phyloP scores from a whole-genome alignment of 148 eudicot species.

The Nepenthes mirabilis region DNA sequence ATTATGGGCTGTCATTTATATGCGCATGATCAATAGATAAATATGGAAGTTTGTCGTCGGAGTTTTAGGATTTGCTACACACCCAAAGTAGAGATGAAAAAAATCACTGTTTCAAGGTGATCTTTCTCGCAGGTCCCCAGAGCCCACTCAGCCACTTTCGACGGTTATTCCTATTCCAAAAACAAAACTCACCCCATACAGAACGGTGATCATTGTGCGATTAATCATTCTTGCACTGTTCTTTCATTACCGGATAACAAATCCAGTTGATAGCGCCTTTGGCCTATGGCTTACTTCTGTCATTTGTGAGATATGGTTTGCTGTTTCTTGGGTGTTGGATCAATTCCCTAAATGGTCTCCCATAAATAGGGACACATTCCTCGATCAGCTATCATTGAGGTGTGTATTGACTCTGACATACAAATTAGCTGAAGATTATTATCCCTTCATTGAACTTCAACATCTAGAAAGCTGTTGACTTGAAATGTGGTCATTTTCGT shows the following conservation, averaged over 20 bases:
- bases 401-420: slow-evolving; percentile 6
- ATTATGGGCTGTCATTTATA: no score
- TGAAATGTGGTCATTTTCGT: neutral
- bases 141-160: slow-evolving; percentile 56
- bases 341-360: slow-evolving; percentile 99
- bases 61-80: neutral
- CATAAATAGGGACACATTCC: slow-evolving; percentile 59
- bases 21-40: neutral
- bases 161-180: slow-evolving; percentile 57
- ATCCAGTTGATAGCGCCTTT: slow-evolving; percentile 89
- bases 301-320: slow-evolving; percentile 99
- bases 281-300: slow-evolving; percentile 98
- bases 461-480: neutral
- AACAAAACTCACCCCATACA: slow-evolving; percentile 67
- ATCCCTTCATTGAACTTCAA: neutral
- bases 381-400: slow-evolving; percentile 77
- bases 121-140: slow-evolving; percentile 36
- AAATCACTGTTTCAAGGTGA: neutral
- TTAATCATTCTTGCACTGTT: slow-evolving; percentile 69
- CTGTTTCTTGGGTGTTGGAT: slow-evolving; percentile 93
- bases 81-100: neutral
- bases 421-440: neutral
- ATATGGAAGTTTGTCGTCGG: neutral
- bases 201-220: slow-evolving; percentile 70
- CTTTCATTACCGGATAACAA: slow-evolving; percentile 84